Base-by-base conservation (phyloP, 768 basidiomycete species). In the Suillus cothurnatus region DNA sequence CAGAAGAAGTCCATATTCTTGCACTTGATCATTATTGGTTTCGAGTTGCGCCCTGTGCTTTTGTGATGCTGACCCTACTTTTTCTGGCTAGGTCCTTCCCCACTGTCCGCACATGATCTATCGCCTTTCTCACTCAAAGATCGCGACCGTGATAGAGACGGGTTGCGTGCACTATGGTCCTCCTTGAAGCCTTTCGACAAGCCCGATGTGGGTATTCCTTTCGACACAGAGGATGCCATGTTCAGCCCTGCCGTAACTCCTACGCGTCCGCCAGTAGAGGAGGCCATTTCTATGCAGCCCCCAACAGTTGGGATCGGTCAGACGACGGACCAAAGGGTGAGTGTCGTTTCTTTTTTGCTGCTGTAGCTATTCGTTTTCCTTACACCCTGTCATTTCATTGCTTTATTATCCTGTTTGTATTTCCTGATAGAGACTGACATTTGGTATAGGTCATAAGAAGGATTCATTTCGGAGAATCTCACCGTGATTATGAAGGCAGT, bases 141-240 rank as follows among this genome's bases (percentile, higher is more conserved):
- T n/a, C 73, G 71, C 61, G 74, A 75, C 7, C 76, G 66, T 26
- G 77, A 75, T 52, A 79, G 79, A 61, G 88, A 81, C 65, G 81
- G 88, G 23, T 91, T 95, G 68, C 85, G 87, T 14, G 81, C 82
- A 6, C 79, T 94, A 32, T 97, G 95, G 95, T 84, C 82, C 66
- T 90, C 88, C 71, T 85, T 96, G 41, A 94, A 93, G 71, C 86
- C 90, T 9, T 76, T 81, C 14, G 90, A 92, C 67, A 93, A 94
- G 71, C 92, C 95, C 1, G 93, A 95, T 3, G 21, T 89, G 81
- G 93, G 93, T 8, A 77, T 93, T 17, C 93, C 92, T 1, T 87
- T 94, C 68, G 87, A 93, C 69, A 85, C 82, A 4, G 88, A 89
- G 17, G 93, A 94, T 67, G 83, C 88, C 0, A 92, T 94, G 88